Conservation (phyloP, 2,329 filamentous ascomycete species). For the Ophiostoma tasmaniense region DNA sequence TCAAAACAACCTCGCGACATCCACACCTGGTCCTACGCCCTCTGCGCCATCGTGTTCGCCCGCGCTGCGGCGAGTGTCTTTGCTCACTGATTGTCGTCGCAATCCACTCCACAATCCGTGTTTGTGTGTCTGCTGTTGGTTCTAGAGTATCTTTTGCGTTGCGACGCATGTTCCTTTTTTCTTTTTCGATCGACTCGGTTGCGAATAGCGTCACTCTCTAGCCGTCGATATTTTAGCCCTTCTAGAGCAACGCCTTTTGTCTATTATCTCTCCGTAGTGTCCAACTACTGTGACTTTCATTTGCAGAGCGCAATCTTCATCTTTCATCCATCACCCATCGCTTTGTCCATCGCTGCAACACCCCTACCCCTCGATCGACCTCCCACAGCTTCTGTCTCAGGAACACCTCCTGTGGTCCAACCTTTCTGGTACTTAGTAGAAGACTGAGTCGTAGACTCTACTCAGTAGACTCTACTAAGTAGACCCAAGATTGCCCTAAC, state of each 20-base stretch:
- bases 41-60: constrained; percentile 1
- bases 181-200: neutral
- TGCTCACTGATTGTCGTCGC: neutral
- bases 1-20: constrained; percentile 5
- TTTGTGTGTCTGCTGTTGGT: neutral
- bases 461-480: neutral
- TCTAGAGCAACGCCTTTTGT: neutral
- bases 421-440: neutral
- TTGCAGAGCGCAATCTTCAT: too few relatives aligned
- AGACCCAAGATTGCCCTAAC: neutral
- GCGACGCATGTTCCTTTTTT: neutral
- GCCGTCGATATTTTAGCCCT: neutral
- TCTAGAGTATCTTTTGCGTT: neutral
- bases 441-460: neutral
- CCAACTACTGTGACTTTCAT: too few relatives aligned
- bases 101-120: neutral
- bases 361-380: constrained; percentile 6
- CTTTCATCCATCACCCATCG: neutral
- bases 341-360: neutral
- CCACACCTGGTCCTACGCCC: neutral
- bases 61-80: neutral
- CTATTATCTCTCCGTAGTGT: too few relatives aligned
- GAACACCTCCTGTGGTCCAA: constrained; percentile 13
- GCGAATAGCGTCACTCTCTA: neutral
- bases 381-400: constrained; percentile 18